Percentiles rank a stretch among this genome's conserved stretches.
Evolutionary conservation across 2,329 filamentous ascomycete genomes (phyloP).

Genomic region (Penicillium frequentans): DNA sequence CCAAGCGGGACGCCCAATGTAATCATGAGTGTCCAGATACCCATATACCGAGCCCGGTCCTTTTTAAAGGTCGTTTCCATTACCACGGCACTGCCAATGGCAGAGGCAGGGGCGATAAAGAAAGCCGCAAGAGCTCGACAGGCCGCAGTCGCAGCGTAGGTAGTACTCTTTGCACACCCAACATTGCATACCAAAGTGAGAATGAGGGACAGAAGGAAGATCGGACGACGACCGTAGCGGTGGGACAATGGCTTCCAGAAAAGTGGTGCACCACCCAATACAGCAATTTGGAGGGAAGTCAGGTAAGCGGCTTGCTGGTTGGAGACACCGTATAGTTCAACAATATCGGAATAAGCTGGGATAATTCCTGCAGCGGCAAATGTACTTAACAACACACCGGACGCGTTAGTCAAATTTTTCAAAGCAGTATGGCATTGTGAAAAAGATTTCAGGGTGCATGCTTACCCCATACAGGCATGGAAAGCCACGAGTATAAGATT

Average conservation of each 20-base stretch:
- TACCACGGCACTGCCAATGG: slow-evolving; percentile 59
- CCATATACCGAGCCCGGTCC: slow-evolving; percentile 56
- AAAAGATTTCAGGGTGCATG: not conserved
- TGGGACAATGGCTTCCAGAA: slow-evolving; percentile 57
- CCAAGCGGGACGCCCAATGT: slow-evolving; percentile 50
- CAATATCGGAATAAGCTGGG: slow-evolving; percentile 56
- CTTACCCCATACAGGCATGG: slow-evolving; percentile 55
- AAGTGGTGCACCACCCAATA: slow-evolving; percentile 54
- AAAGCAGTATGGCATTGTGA: not conserved
- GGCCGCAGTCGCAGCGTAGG: slow-evolving; percentile 51
- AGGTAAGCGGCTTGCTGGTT: slow-evolving; percentile 54
- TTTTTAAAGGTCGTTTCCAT: slow-evolving; percentile 59
- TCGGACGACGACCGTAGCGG: slow-evolving; percentile 53
- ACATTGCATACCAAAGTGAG: slow-evolving; percentile 54
- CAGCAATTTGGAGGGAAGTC: slow-evolving; percentile 53
- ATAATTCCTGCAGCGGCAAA: slow-evolving; percentile 59
- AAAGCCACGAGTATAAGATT: slow-evolving; percentile 59
- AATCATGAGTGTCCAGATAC: slow-evolving; percentile 56
- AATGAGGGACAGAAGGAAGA: slow-evolving; percentile 55
- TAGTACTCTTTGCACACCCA: slow-evolving; percentile 54
- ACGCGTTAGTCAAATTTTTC: not conserved
- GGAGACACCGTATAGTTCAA: slow-evolving; percentile 51
- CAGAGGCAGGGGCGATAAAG: slow-evolving; percentile 56
- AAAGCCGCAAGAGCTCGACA: slow-evolving; percentile 55
- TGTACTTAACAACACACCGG: slow-evolving; percentile 28